phyloP scores from a whole-genome alignment of 805 yeast species.

The Myxozyma kluyveri region DNA sequence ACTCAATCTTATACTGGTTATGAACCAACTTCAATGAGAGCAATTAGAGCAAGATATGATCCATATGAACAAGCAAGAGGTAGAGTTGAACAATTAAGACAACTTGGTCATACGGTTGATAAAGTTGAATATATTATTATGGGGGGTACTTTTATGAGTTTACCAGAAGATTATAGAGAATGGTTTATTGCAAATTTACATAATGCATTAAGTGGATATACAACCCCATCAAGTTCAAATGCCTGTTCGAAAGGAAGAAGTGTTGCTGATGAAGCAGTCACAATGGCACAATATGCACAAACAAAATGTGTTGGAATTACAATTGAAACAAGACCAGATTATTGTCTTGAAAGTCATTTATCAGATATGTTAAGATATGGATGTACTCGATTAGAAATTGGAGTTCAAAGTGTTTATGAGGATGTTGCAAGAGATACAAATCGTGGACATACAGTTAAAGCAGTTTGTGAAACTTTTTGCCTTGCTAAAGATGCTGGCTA shows the following conservation, averaged over 20 bases:
- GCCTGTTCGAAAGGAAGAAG: conserved; percentile 2
- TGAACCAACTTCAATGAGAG: conserved; percentile 98
- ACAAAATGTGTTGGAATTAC: conserved; percentile 99
- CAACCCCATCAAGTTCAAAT: conserved; percentile 46
- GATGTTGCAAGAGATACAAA: conserved; percentile 98
- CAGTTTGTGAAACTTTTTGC: conserved; percentile 94
- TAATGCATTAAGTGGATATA: conserved; percentile 91
- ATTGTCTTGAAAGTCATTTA: conserved; percentile 92
- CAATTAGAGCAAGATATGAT: conserved; percentile 97
- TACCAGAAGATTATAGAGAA: conserved; percentile 87
- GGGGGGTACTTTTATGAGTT: conserved; percentile 99
- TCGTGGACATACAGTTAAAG: conserved; percentile 94
- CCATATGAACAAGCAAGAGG: conserved; percentile 99
- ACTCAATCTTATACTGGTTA: conserved; percentile 98
- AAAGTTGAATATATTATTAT: conserved; percentile 96
- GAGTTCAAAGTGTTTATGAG: conserved; percentile 95
- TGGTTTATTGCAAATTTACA: conserved; percentile 83
- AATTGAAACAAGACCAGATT: conserved; percentile 97
- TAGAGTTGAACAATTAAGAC: conserved; percentile 90
- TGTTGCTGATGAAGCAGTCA: conserved; percentile 80
- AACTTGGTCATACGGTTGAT: conserved; percentile 92
- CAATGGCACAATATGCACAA: conserved; percentile 85
- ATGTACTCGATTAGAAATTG: conserved; percentile 93
- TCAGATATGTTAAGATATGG: conserved; percentile 96
- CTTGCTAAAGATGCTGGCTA: conserved; percentile 98